Evolutionary conservation across 345 rosid species (phyloP).

Genomic region (Erodium maritimum): DNA sequence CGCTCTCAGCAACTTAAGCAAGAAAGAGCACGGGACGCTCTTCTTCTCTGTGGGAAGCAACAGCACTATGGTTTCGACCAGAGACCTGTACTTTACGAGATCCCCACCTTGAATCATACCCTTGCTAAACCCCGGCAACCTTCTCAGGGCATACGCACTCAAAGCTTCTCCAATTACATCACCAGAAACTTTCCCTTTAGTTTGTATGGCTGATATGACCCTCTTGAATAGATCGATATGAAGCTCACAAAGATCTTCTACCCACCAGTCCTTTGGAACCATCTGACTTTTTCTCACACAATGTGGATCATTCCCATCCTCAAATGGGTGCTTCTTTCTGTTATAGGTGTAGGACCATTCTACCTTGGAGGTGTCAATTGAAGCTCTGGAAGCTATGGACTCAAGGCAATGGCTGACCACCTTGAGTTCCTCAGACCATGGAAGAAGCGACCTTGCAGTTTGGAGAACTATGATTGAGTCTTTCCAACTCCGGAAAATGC

Average conservation of each 20-base stretch:
- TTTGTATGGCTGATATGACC: conserved; percentile 33
- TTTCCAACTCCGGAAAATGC: conserved; percentile 67
- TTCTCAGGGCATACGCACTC: conserved; percentile 42
- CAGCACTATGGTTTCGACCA: conserved; percentile 41
- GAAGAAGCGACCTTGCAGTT: conserved; percentile 34
- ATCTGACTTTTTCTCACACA: conserved; percentile 35
- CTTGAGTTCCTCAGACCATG: conserved; percentile 50
- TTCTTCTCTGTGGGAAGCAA: conserved; percentile 42
- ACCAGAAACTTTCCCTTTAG: conserved; percentile 32
- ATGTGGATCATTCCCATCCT: conserved; percentile 25
- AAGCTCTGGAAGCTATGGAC: conserved; percentile 51
- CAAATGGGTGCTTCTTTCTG: conserved; percentile 49
- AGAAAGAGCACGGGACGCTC: conserved; percentile 39
- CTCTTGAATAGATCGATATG: conserved; percentile 51
- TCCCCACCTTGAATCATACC: conserved; percentile 33
- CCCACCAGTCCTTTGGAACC: conserved; percentile 84
- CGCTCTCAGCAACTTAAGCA: conserved; percentile 45
- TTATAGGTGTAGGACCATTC: conserved; percentile 76
- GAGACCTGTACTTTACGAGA: conserved; percentile 30
- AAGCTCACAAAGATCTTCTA: conserved; percentile 69
- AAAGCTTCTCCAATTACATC: conserved; percentile 58
- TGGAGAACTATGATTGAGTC: conserved; percentile 60
- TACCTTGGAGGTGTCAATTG: conserved; percentile 45
- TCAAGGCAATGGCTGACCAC: conserved; percentile 55
- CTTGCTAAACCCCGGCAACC: conserved; percentile 48